Evolutionary conservation across 108 stramenopile species (phyloP).

Genomic region (Fragilariopsis cylindrus): DNA sequence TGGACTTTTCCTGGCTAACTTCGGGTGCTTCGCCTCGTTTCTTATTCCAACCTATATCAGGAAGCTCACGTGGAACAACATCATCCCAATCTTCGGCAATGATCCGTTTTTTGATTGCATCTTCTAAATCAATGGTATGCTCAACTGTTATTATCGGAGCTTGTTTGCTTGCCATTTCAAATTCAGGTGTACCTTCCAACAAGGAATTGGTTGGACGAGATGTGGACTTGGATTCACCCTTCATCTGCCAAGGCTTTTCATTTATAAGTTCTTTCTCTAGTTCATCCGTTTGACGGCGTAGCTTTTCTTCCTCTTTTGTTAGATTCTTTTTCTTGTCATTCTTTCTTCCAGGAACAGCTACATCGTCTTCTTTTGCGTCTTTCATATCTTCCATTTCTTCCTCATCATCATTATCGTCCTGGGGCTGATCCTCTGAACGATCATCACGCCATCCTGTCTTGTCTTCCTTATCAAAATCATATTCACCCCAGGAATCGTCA

Average conservation of each 20-base stretch:
- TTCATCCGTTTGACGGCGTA: conserved; percentile 78
- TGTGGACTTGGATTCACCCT: conserved; percentile 82
- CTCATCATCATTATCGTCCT: conserved; percentile 35
- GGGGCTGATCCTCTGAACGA: conserved; percentile 45
- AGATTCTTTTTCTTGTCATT: conserved; percentile 31
- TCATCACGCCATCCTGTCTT: conserved; percentile 27
- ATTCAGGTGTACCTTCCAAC: conserved; percentile 93
- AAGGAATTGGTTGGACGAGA: conserved; percentile 89
- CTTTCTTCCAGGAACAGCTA: conserved; percentile 5
- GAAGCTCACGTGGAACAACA: conserved; percentile 89
- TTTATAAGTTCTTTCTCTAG: conserved; percentile 92
- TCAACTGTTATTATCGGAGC: conserved; percentile 91
- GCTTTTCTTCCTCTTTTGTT: conserved; percentile 54
- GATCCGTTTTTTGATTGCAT: conserved; percentile 91
- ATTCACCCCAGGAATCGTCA: conserved; percentile 81
- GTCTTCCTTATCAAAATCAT: conserved; percentile 68
- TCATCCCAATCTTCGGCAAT: conserved; percentile 96
- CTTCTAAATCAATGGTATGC: conserved; percentile 84
- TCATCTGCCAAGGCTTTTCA: conserved; percentile 96
- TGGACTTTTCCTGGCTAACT: conserved; percentile 97
- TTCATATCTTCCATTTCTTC: conserved; percentile 33
- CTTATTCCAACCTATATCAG: conserved; percentile 75
- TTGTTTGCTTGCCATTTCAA: conserved; percentile 88
- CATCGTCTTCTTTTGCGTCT: conserved; percentile 4
- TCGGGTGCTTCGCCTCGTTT: conserved; percentile 85